phyloP scores from a whole-genome alignment of 192 early-diverging fungal species.

The Podila minutissima region DNA sequence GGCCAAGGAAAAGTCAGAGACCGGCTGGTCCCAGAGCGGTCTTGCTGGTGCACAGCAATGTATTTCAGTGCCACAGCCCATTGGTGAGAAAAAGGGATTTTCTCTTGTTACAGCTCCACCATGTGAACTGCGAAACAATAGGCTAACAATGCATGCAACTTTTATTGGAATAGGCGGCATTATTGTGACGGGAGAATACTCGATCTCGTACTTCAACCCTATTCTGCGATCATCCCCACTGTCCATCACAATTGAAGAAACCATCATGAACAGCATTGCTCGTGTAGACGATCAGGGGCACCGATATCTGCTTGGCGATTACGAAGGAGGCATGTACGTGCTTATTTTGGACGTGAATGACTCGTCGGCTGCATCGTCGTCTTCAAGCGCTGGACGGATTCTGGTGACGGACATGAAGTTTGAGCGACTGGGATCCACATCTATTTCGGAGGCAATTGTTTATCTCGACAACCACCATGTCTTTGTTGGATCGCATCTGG shows the following conservation, averaged over 20 bases:
- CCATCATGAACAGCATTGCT: constrained; percentile 64
- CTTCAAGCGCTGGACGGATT: not conserved
- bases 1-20: constrained; percentile 51
- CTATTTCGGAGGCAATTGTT: constrained; percentile 69
- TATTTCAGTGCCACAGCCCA: constrained; percentile 66
- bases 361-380: constrained; percentile 12
- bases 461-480: constrained; percentile 75
- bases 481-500: constrained; percentile 87
- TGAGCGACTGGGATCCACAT: constrained; percentile 57
- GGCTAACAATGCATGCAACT: not conserved
- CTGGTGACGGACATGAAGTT: constrained; percentile 49
- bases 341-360: constrained; percentile 53
- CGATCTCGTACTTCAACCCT: constrained; percentile 61
- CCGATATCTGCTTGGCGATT: constrained; percentile 79
- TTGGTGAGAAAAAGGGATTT: constrained; percentile 11
- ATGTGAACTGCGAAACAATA: not conserved
- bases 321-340: constrained; percentile 68
- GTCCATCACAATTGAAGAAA: constrained; percentile 56
- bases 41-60: constrained; percentile 58
- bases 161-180: constrained; percentile 56
- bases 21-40: constrained; percentile 53
- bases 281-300: constrained; percentile 60
- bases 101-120: not conserved
- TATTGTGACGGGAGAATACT: constrained; percentile 64
- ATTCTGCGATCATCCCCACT: constrained; percentile 9